Base-by-base conservation (phyloP, 345 rosid species). In the Aegle marmelos region DNA sequence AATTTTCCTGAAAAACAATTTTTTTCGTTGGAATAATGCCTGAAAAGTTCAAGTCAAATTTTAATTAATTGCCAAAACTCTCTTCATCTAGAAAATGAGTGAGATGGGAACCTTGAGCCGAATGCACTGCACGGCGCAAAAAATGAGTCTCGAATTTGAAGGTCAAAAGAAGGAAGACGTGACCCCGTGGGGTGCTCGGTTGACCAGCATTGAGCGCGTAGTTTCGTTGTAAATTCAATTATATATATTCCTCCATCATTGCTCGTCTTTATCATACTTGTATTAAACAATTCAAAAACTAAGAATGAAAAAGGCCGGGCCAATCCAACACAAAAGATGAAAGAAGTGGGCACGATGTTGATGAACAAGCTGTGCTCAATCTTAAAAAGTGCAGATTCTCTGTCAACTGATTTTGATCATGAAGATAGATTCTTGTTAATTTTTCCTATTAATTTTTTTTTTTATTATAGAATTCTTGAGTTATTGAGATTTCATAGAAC, bases 261-360 rank as follows among this genome's bases (percentile, higher is more conserved):
- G 80, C 75, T 82, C 56, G 36, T 54, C 64, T 66, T 76, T 39
- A 33, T 75, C 54, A 14, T 64, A 13, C 13, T 45, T 65, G 1
- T 16, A 53, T 53, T 53, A 53, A 17, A 50, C 19, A 48, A 53
- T 7, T 70, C 25, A 79, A 57, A 60, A 54, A 74, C 62, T 72
- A 68, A 68, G n/a, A 76, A 71, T 77, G 64, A 45, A 78, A 68
- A 82, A 48, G 70, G 83, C 84, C 80, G 84, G 84, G 85, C 39
- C 31, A 22, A 75, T 71, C 77, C 79, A 78, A 66, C 53, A 24
- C 53, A 50, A 33, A 73, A 73, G 67, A 54, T 24, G 57, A 75
- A 45, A 54, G 56, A 78, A 65, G 72, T 30, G 48, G 71, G 53
- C 72, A 31, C 33, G 72, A 66, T n/a, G 72, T 53, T 75, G 53